phyloP scores from a whole-genome alignment of 805 yeast species.

The Spathaspora passalidarum region DNA sequence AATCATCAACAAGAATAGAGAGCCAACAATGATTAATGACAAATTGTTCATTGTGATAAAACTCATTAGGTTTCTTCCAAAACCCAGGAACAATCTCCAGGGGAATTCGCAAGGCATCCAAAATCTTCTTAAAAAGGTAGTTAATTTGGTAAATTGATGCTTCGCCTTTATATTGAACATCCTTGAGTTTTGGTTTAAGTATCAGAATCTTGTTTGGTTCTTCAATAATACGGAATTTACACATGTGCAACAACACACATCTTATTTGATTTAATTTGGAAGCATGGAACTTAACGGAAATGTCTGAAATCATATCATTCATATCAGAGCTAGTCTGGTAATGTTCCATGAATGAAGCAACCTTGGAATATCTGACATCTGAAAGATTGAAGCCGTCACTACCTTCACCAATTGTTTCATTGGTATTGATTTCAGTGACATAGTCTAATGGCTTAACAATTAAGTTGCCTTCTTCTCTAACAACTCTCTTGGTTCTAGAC shows the following conservation, averaged over 20 bases:
- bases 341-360: slow-evolving; percentile 30
- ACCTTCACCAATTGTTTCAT: slow-evolving; percentile 26
- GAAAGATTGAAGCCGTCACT: slow-evolving; percentile 8
- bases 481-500: slow-evolving; percentile 60
- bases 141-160: slow-evolving; percentile 74
- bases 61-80: slow-evolving; percentile 71
- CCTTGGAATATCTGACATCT: slow-evolving; percentile 17
- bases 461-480: slow-evolving; percentile 33
- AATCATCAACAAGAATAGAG: slow-evolving; percentile 68
- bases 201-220: slow-evolving; percentile 35
- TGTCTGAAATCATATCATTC: slow-evolving; percentile 41
- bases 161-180: slow-evolving; percentile 44
- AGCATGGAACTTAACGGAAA: slow-evolving; percentile 36
- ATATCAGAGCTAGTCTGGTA: slow-evolving; percentile 30
- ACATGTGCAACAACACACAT: slow-evolving; percentile 63
- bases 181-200: slow-evolving; percentile 39
- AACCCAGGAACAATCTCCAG: slow-evolving; percentile 81
- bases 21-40: slow-evolving; percentile 87
- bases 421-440: slow-evolving; percentile 39
- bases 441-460: slow-evolving; percentile 43
- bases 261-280: slow-evolving; percentile 53
- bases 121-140: slow-evolving; percentile 69
- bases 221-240: slow-evolving; percentile 52
- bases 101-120: slow-evolving; percentile 65
- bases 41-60: slow-evolving; percentile 47